Evolutionary conservation across 495 filamentous ascomycete species (phyloP), one percentile per base, ranked within the genome.

Genomic region (Xylaria acuta): DNA sequence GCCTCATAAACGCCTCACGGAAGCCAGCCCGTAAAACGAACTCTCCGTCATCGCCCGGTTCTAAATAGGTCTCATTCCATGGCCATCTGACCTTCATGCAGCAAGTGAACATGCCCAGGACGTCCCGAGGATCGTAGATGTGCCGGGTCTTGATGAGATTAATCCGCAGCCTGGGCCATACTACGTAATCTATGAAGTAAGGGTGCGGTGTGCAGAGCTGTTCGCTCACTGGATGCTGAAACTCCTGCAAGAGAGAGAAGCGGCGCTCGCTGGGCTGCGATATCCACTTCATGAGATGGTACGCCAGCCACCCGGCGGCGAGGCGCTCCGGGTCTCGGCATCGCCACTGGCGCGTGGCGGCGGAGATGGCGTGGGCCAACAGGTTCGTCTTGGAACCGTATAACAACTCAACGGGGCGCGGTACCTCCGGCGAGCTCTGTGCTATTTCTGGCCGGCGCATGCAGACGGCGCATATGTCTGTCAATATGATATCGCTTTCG

Each of bases 181-280:
- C 83, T 30, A 30, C 7, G 41, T 18, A 18, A 5, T 45, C 41
- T 18, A 45, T 45, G 16, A 45, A 45, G 41, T 45, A 18, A 16
- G 41, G 41, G 16, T 45, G 41, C 16, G 41, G 41, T 1, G 41
- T 45, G 16, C 41, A 45, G 41, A 45, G 41, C 16, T 45, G 41
- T 16, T 45, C 41, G 12, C 16, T 45, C 7, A 45, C 41, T 18
- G 41, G 41, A 45, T 45, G 41, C 41, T 45, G 41, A 12, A 45
- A 45, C 16, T 45, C 41, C 16, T 45, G 41, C 41, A 45, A 18
- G 41, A 45, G 41, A 45, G 41, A 45, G 5, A 45, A 45, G 12
- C 16, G 41, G 41, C 41, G 14, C 45, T 49, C 45, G 5, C 45
- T n/a, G 3, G 45, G 45, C 20, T 49, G 18, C 20, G 16, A 49